Evolutionary conservation across 2,329 filamentous ascomycete genomes (phyloP).

Genomic region (Alternaria metachromatica): DNA sequence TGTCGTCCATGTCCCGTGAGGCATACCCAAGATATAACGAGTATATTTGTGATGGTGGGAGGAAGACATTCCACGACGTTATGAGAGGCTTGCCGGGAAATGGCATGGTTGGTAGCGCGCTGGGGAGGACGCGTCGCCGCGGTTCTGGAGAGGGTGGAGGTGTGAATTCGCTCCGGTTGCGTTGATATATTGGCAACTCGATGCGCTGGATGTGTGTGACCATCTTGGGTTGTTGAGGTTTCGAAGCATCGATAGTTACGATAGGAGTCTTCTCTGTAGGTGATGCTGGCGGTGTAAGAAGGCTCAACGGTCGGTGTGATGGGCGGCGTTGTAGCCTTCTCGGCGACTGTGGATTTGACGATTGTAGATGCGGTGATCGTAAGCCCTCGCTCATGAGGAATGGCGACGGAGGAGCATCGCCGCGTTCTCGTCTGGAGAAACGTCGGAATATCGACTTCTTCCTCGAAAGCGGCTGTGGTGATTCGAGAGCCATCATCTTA

Average conservation of each 20-base stretch:
- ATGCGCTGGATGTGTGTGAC: conserved; percentile 15
- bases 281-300: conserved; percentile 20
- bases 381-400: conserved; percentile 6
- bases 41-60: conserved; percentile 38
- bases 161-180: neutral
- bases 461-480: conserved; percentile 15
- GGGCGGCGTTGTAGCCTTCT: conserved; percentile 13
- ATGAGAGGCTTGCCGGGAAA: conserved; percentile 30
- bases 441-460: conserved; percentile 30
- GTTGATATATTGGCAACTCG: conserved; percentile 9
- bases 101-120: conserved; percentile 23
- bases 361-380: neutral
- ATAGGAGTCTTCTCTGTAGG: conserved; percentile 8
- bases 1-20: conserved; percentile 32
- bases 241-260: conserved; percentile 3
- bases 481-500: conserved; percentile 23
- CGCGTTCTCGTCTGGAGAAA: conserved; percentile 21
- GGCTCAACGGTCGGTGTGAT: neutral
- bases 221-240: conserved; percentile 3
- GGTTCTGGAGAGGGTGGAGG: conserved; percentile 6
- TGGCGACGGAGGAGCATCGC: conserved; percentile 8
- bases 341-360: neutral
- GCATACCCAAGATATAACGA: conserved; percentile 39
- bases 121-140: conserved; percentile 18
- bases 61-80: conserved; percentile 40